These are phyloP conservation scores for Sporopachydermia cereana DNA, from an alignment of 1,139 yeast species.

Conservation along the genomic window DNA sequence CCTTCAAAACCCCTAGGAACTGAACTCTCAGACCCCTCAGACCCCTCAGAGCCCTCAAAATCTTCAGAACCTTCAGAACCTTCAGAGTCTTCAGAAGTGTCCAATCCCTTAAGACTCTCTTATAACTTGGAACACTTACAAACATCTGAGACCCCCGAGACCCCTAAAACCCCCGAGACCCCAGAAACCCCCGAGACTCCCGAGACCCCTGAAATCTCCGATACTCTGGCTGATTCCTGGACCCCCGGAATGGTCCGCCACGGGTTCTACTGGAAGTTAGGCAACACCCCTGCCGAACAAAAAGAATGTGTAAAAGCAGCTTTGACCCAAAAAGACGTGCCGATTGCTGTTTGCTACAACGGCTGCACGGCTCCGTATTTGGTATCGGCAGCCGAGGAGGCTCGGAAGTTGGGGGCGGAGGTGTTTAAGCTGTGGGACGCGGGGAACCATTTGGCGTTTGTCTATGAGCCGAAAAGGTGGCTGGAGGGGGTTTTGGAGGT, in stretches of 20 bases:
- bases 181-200: no score
- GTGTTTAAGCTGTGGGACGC: conserved; percentile 7
- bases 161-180: no score
- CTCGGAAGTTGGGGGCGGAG: conserved; percentile 6
- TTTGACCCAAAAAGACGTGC: conserved; percentile 5
- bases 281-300: not conserved
- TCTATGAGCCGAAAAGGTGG: conserved; percentile 9
- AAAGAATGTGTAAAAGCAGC: conserved; percentile 1
- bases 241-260: conserved; percentile 7
- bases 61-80: no score
- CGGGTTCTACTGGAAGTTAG: conserved; percentile 8
- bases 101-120: no score
- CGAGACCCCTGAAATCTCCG: no score
- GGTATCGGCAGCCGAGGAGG: conserved; percentile 6
- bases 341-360: conserved; percentile 7
- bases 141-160: no score
- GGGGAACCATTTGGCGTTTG: conserved; percentile 9
- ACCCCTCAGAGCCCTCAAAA: no score
- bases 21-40: no score
- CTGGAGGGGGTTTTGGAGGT: conserved; percentile 6
- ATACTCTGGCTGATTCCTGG: conserved; percentile 3
- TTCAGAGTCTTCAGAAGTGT: no score
- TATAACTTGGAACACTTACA: no score
- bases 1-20: no score
- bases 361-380: conserved; percentile 8